Conservation (phyloP, 2,329 filamentous ascomycete genomes). For the Thermoascus crustaceus region DNA sequence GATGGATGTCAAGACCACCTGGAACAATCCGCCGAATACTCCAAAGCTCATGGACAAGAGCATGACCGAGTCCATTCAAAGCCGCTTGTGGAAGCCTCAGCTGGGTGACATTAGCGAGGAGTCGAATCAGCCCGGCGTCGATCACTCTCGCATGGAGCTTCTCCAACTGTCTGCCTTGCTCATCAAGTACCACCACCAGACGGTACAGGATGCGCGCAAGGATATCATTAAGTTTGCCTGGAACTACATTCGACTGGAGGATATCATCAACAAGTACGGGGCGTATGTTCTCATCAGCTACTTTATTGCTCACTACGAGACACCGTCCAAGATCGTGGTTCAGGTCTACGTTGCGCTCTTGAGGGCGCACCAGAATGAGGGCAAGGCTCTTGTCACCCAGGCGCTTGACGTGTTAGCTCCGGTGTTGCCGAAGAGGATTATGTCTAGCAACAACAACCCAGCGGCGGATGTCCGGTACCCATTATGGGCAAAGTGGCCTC, state of each 20-base stretch:
- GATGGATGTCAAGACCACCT: constrained; percentile 87
- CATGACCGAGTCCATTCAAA: constrained; percentile 83
- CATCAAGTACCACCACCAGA: constrained; percentile 85
- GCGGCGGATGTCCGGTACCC: constrained; percentile 64
- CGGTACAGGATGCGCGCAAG: constrained; percentile 85
- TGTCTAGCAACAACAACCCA: constrained; percentile 39
- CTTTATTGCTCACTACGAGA: constrained; percentile 96
- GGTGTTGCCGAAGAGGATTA: constrained; percentile 77
- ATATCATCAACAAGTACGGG: constrained; percentile 98
- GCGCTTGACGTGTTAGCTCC: constrained; percentile 92
- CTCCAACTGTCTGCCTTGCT: constrained; percentile 90
- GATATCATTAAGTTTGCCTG: constrained; percentile 99
- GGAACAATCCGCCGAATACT: constrained; percentile 50
- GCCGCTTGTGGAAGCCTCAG: constrained; percentile 89
- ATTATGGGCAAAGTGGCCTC: constrained; percentile 81
- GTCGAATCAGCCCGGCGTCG: constrained; percentile 72
- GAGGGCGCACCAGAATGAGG: constrained; percentile 91
- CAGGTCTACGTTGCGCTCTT: constrained; percentile 91
- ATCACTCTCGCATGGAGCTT: constrained; percentile 92
- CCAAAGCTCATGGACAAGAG: constrained; percentile 74
- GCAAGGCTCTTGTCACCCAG: constrained; percentile 82
- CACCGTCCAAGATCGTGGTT: constrained; percentile 87
- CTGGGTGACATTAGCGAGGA: constrained; percentile 76
- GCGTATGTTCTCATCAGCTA: constrained; percentile 96
- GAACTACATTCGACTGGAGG: constrained; percentile 97